Evolutionary conservation across 1,139 yeast genomes (phyloP), one percentile per base, ranked within the genome.

Genomic region (Blastobotrys serpentis): DNA sequence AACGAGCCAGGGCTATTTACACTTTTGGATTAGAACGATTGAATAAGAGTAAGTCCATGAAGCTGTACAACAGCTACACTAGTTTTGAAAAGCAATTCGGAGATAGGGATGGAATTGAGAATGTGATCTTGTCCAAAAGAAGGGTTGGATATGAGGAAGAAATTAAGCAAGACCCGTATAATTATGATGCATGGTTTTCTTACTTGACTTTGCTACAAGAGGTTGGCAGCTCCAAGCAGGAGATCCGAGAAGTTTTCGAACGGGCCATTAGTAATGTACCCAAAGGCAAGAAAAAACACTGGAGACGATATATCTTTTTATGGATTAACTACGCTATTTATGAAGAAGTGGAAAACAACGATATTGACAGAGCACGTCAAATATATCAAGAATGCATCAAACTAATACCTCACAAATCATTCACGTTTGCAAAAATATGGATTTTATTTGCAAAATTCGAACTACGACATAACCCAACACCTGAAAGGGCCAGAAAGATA

Each of bases 141-240:
- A 74, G 75, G 51, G 65, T 72, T 7, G 72, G 72, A 47, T 86
- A 85, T 59, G 82, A 82, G 55, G 65, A 70, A 1, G 70, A 68
- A 13, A 60, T 88, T 18, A 43, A 52, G 3, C 57, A 60, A 11
- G 73, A 78, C 50, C 82, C 87, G 0, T 44, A 55, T 1, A 86
- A 87, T 65, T 83, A 80, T 63, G 94, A 85, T 60, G 69, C 81
- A 0, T 89, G 97, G 97, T 88, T 95, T 88, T 65, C 79, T 0
- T 82, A 82, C 56, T 57, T 86, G 2, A 73, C 76, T 17, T 60
- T 86, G 18, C 56, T 80, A 29, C 70, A 68, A 47, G 70, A 72
- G 26, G 68, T 74, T 0, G 56, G 64, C 2, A 64, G 64, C 49
- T 54, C 58, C 30, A 49, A 62, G 46, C 54, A 56, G 51, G 64